Conservation (phyloP, 2,329 filamentous ascomycete species). For the Fusarium metavorans region DNA sequence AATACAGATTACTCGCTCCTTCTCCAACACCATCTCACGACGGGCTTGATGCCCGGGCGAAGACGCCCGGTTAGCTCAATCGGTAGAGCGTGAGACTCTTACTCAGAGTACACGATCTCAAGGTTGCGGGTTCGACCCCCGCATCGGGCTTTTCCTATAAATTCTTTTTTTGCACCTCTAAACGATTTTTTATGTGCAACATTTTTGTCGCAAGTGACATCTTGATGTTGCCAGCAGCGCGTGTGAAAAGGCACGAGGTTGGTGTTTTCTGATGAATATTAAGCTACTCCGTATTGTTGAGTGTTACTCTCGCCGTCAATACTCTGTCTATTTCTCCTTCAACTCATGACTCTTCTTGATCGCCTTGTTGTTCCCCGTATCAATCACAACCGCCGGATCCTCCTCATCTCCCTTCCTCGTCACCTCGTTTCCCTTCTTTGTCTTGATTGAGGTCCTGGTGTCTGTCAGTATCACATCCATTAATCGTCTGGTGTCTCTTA, state of each 20-base stretch:
- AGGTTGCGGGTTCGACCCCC: conserved; percentile 68
- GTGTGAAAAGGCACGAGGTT: conserved; percentile 69
- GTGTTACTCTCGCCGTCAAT: conserved; percentile 48
- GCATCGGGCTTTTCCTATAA: conserved; percentile 55
- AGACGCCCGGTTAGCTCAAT: conserved; percentile 47
- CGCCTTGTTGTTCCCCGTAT: conserved; percentile 57
- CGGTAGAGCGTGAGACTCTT: conserved; percentile 76
- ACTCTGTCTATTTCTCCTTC: conserved; percentile 35
- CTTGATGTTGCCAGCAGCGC: conserved; percentile 48
- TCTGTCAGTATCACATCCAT: not conserved
- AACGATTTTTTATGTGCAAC: not conserved
- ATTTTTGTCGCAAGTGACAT: not conserved
- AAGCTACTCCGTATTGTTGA: conserved; percentile 59
- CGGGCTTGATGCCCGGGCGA: conserved; percentile 18
- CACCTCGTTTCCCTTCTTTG: conserved; percentile 57
- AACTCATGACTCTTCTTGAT: conserved; percentile 57
- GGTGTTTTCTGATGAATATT: conserved; percentile 52
- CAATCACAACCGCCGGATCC: conserved; percentile 58
- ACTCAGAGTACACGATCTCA: conserved; percentile 58
- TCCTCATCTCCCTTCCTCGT: conserved; percentile 54
- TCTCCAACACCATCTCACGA: conserved; percentile 8
- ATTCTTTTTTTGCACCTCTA: not conserved
- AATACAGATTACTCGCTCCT: not conserved
- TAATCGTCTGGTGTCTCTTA: conserved; percentile 26
- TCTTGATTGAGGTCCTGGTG: conserved; percentile 46